Evolutionary conservation across 2,329 filamentous ascomycete species (phyloP).

Genomic region (Fusarium penzigii): DNA sequence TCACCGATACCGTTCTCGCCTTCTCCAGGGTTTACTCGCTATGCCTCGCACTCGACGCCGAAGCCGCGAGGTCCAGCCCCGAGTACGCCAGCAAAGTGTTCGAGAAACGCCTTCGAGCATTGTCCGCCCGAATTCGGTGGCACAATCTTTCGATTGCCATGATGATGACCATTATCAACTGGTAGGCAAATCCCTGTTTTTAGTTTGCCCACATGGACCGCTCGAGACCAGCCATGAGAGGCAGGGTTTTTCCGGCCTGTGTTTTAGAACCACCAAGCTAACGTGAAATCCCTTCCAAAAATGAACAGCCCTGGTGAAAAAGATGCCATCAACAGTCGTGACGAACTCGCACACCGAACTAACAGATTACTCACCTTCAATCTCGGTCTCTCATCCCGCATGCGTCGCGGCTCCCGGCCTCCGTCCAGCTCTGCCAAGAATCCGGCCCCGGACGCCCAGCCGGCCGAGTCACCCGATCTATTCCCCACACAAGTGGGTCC

Average conservation of each 20-base stretch:
- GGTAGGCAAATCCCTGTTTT: constrained; percentile 25
- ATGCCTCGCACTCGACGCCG: constrained; percentile 28
- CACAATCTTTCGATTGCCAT: constrained; percentile 42
- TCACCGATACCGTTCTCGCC: constrained; percentile 39
- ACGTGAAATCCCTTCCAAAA: constrained; percentile 1
- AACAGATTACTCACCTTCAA: constrained; percentile 38
- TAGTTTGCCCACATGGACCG: neutral
- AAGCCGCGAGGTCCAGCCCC: constrained; percentile 18
- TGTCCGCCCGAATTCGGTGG: constrained; percentile 38
- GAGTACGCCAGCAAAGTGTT: constrained; percentile 19
- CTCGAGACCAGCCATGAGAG: neutral
- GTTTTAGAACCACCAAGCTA: neutral
- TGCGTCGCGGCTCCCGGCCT: constrained; percentile 31
- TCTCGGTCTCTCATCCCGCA: constrained; percentile 32
- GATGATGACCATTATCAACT: constrained; percentile 42
- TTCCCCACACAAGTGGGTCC: constrained; percentile 24
- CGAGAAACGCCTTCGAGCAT: constrained; percentile 29
- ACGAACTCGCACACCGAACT: constrained; percentile 37
- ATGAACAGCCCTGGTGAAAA: constrained; percentile 34
- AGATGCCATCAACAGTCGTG: constrained; percentile 38
- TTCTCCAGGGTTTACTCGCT: constrained; percentile 35
- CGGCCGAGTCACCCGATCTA: constrained; percentile 14
- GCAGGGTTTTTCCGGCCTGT: too few species aligned
- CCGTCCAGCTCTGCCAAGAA: constrained; percentile 19
- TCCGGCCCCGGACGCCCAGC: constrained; percentile 12